Conservation (phyloP, 2,329 filamentous ascomycete genomes). For the Pestalotiopsis sp. region DNA sequence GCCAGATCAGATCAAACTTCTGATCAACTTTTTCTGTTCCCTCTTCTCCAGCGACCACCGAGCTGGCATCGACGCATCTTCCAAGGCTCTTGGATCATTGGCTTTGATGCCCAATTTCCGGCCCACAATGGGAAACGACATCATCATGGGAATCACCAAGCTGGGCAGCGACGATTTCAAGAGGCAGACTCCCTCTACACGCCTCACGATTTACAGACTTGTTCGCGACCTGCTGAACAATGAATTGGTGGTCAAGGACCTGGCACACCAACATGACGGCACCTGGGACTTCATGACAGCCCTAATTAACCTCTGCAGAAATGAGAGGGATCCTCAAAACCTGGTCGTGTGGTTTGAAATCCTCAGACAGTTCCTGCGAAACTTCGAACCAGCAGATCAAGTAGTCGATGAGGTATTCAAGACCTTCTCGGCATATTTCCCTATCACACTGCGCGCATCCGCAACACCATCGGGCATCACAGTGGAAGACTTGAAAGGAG, state of each 20-base stretch:
- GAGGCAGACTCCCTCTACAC: conserved; percentile 53
- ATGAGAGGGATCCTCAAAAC: conserved; percentile 60
- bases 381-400: conserved; percentile 48
- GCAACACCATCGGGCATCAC: conserved; percentile 54
- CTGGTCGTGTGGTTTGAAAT: conserved; percentile 61
- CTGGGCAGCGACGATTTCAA: conserved; percentile 59
- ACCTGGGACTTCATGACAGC: conserved; percentile 50
- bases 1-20: conserved; percentile 53
- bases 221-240: conserved; percentile 47
- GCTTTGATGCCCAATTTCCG: conserved; percentile 55
- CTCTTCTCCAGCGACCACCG: conserved; percentile 64
- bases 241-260: conserved; percentile 43
- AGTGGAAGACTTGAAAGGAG: conserved; percentile 57
- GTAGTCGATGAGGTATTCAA: conserved; percentile 55
- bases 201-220: conserved; percentile 55
- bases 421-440: conserved; percentile 62
- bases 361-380: conserved; percentile 45
- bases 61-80: conserved; percentile 58
- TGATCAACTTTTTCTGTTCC: conserved; percentile 58
- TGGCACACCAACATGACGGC: conserved; percentile 47
- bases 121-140: conserved; percentile 48
- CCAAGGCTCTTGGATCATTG: conserved; percentile 54
- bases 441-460: conserved; percentile 58
- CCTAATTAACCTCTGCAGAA: conserved; percentile 54
- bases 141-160: conserved; percentile 52